Base-by-base conservation (phyloP, 2,329 filamentous ascomycete species). In the Aspergillus calidoustus region DNA sequence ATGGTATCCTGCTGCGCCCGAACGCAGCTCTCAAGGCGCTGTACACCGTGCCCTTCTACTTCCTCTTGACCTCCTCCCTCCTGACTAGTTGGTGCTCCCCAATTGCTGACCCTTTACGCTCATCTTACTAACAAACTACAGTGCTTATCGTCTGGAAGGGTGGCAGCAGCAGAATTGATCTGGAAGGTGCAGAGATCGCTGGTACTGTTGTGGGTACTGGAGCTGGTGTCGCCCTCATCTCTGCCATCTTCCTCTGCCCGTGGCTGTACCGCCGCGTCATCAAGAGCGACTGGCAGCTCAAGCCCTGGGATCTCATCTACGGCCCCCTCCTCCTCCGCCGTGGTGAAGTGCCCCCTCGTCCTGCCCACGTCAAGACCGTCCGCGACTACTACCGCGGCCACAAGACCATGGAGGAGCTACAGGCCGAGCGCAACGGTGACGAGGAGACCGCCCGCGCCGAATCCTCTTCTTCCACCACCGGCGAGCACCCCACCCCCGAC, bases 71-170 rank as follows among this genome's bases (percentile, higher is more conserved):
- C 15, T 64, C 61, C 9, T 55, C 61, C 11, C 54, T 67, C n/a
- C 59, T 67, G 11, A 61, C 65, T 0, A 65, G 64, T 66, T 54
- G 4, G 64, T 59, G 4, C 5, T 7, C 6, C 9, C 23, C 15
- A 3, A 8, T 19, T 28, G 3, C 34, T 6, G 13, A 48, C 17
- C 3, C 2, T 3, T 28, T 3, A 1, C 4, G 8, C 44, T 13
- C 17, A 49, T 15, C 25, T 28, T 41, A 41, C 34, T 41, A 38
- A 43, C 63, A 28, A 22, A 4, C 2, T n/a, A 17, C 25, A 66
- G 64, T 67, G 65, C 62, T 67, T n/a, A 67, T 67, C 19, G 65
- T 67, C 8, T 67, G 65, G 65, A 67, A 67, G 58, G 65, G 65
- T 15, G 65, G 65, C 9, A 56, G 46, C 3, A 63, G 60, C 49